These are phyloP conservation scores for Citrus glauca DNA, from an alignment of 345 rosid genomes.

Conservation along the genomic window DNA sequence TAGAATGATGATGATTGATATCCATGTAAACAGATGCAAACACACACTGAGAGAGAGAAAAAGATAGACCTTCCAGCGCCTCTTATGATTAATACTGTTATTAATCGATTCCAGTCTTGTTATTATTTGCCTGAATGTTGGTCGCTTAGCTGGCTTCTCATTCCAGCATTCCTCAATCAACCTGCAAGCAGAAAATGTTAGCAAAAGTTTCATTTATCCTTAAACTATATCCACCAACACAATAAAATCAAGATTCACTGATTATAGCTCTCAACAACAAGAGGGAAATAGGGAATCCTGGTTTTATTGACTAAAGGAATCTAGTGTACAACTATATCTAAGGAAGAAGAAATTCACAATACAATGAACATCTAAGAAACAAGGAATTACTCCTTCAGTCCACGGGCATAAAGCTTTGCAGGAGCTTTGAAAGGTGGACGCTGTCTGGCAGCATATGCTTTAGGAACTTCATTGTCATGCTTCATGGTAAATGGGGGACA, in stretches of 20 bases:
- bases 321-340: not conserved
- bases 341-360: not conserved
- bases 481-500: slow-evolving; percentile 61
- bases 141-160: slow-evolving; percentile 76
- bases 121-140: slow-evolving; percentile 71
- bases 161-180: slow-evolving; percentile 90
- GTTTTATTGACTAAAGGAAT: not conserved
- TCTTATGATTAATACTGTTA: slow-evolving; percentile 49
- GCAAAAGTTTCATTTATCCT: not conserved
- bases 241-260: not conserved
- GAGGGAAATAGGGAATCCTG: no score
- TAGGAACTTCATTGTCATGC: slow-evolving; percentile 59
- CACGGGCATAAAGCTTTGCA: slow-evolving; percentile 67
- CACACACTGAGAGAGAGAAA: not conserved
- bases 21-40: not conserved
- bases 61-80: slow-evolving; percentile 70
- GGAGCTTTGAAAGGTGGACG: slow-evolving; percentile 81
- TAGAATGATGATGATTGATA: not conserved
- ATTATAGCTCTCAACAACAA: not conserved
- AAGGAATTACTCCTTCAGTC: slow-evolving; percentile 66
- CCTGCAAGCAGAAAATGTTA: slow-evolving; percentile 36
- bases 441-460: slow-evolving; percentile 40
- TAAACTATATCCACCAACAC: not conserved
- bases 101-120: slow-evolving; percentile 55
- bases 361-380: slow-evolving; percentile 7